Base-by-base conservation (phyloP, 495 filamentous ascomycete genomes). In the Aspergillus taichungensis region DNA sequence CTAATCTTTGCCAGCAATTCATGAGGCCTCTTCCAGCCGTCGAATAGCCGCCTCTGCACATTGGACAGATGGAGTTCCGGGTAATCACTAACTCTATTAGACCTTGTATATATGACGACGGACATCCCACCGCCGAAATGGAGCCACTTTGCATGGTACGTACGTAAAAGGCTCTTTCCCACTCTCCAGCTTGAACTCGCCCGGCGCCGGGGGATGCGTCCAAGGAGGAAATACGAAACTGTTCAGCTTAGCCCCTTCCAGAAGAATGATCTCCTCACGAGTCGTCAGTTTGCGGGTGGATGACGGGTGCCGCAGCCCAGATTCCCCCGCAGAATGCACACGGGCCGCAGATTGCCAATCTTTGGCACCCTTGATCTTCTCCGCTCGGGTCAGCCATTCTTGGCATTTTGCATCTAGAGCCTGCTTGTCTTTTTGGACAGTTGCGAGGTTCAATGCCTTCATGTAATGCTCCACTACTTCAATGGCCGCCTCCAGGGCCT, bases 171-270 rank as follows among this genome's bases (percentile, higher is more conserved):
- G 55, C 12, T 55, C 52, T 34, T 64, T 56, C 31, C 60, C 67
- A 24, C 59, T 50, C 13, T 40, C 50, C 5, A 65, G 47, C 27
- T 63, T 47, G 52, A 90, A 89, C 24, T 80, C 73, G 5, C 63
- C 54, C 0, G 67, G 34, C 6, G 56, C 55, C 0, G 88, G 87
- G 27, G 76, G 56, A 9, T 62, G 60, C 11, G 75, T 69, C 92
- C 92, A 98, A 5, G 86, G 88, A 7, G 82, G 87, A 53, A 94
- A 97, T 4, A 78, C 69, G 49, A 78, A 83, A 6, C 84, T 84
- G 57, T 94, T 84, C 8, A 98, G 64, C 42, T 80, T 84, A 10
- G 88, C 88, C 3, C 79, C 78, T 49, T 83, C 80, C 8, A 88
- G 69, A 6, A 96, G 63, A 29, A 96, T 80, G 13, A 85, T 83